These are phyloP conservation scores for Erysimum pusillum DNA, from an alignment of 441 rosid species.

Conservation along the genomic window DNA sequence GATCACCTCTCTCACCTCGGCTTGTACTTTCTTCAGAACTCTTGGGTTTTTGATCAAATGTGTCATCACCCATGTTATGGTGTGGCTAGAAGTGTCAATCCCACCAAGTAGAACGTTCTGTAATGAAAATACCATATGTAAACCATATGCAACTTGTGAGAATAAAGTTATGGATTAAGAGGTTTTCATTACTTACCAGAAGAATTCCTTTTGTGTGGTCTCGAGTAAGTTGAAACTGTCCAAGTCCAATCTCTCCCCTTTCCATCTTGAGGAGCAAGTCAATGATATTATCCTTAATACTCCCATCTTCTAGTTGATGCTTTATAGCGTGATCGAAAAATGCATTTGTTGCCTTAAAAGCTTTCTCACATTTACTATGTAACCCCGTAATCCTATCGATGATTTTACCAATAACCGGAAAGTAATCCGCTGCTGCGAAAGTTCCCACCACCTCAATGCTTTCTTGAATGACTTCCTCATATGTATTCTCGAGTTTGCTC, in stretches of 20 bases:
- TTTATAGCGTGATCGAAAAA: slow-evolving; percentile 22
- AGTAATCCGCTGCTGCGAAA: slow-evolving; percentile 35
- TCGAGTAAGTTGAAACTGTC: slow-evolving; percentile 21
- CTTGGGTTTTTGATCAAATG: slow-evolving; percentile 39
- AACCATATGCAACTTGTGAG: background rate
- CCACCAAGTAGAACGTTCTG: slow-evolving; percentile 33
- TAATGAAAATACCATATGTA: background rate
- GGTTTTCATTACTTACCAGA: no score
- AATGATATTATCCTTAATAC: background rate
- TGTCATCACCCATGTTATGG: slow-evolving; percentile 41
- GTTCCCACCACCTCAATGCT: slow-evolving; percentile 27
- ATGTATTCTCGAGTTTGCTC: slow-evolving; percentile 21
- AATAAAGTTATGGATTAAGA: background rate
- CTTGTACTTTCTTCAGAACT: slow-evolving; percentile 35
- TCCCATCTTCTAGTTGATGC: slow-evolving; percentile 2
- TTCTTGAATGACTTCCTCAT: background rate
- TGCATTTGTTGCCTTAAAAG: background rate
- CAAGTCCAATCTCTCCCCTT: slow-evolving; percentile 9
- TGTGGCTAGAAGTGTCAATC: slow-evolving; percentile 19
- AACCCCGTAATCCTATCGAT: slow-evolving; percentile 29
- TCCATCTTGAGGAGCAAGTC: slow-evolving; percentile 29
- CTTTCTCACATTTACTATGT: slow-evolving; percentile 14
- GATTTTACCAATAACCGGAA: slow-evolving; percentile 19
- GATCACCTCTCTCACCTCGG: slow-evolving; percentile 37
- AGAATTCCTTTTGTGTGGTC: no score